Conservation (phyloP, 345 rosid genomes). For the Eucalyptus tenuipes region DNA sequence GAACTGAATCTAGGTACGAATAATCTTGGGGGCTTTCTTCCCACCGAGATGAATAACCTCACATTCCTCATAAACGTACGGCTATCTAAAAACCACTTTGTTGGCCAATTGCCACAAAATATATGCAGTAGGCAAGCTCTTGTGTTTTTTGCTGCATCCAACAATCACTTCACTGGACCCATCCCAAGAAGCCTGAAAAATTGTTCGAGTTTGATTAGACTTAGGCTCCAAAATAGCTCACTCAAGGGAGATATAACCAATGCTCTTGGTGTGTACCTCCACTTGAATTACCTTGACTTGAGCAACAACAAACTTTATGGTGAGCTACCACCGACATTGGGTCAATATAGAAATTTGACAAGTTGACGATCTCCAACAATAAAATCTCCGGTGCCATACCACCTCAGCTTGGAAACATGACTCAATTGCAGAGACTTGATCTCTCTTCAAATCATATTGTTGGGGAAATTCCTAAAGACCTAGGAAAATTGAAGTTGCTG, state of each 20-base stretch:
- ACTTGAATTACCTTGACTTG: background rate
- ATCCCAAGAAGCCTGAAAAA: too few relatives aligned
- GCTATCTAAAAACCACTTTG: too few relatives aligned
- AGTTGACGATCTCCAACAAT: background rate
- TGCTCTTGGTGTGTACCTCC: background rate
- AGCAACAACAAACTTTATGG: background rate
- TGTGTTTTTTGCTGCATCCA: too few relatives aligned
- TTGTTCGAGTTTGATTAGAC: too few relatives aligned
- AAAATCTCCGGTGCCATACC: background rate
- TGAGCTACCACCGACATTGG: background rate
- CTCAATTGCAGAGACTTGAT: background rate
- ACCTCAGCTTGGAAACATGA: background rate
- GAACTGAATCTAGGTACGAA: too few relatives aligned
- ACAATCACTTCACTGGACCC: too few relatives aligned
- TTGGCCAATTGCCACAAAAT: too few relatives aligned
- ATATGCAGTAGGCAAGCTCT: too few relatives aligned
- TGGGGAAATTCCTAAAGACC: background rate
- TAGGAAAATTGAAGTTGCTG: slow-evolving; percentile 3
- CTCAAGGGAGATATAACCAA: background rate
- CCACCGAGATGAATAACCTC: too few relatives aligned
- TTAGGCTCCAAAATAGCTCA: background rate
- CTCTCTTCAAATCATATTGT: background rate
- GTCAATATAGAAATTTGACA: background rate
- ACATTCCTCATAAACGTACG: too few relatives aligned
- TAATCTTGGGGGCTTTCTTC: too few relatives aligned